A percentile compares a stretch with the other conserved stretches of the same genome.
Conservation (phyloP, 768 basidiomycete species). For the Galerina sulciceps region DNA sequence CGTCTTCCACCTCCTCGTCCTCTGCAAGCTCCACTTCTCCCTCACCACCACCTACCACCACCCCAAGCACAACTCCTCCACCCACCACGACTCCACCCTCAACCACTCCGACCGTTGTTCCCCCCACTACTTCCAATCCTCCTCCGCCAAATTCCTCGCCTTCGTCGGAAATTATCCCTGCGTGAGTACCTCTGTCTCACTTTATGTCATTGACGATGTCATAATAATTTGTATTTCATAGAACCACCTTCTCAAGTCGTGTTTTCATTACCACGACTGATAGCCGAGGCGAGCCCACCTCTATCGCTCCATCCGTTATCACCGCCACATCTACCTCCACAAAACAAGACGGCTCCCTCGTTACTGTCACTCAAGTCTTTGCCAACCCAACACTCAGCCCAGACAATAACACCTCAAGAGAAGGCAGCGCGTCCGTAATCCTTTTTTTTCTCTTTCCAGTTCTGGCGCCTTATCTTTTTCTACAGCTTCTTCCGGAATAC, state of each 20-base stretch:
- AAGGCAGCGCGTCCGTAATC: slow-evolving; percentile 53
- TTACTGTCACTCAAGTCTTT: slow-evolving; percentile 65
- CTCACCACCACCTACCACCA: slow-evolving; percentile 13
- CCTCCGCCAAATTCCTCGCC: slow-evolving; percentile 1
- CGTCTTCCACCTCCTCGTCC: slow-evolving; percentile 1
- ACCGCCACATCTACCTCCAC: slow-evolving; percentile 64
- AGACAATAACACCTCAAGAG: slow-evolving; percentile 41
- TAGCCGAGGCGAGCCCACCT: slow-evolving; percentile 48
- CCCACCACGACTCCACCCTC: slow-evolving; percentile 9
- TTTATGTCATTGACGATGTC: slow-evolving; percentile 23
- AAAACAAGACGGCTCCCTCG: slow-evolving; percentile 50
- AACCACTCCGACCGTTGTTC: not conserved
- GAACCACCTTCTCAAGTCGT: slow-evolving; percentile 57
- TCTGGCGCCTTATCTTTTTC: not conserved
- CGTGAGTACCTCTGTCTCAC: slow-evolving; percentile 6
- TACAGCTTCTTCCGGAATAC: slow-evolving; percentile 84
- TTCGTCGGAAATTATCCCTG: not conserved
- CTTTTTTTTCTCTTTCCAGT: not conserved
- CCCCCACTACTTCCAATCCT: slow-evolving; percentile 8
- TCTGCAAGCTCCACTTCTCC: slow-evolving; percentile 7
- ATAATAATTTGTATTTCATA: slow-evolving; percentile 31
- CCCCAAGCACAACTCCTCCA: slow-evolving; percentile 12
- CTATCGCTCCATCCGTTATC: slow-evolving; percentile 57
- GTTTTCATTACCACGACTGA: slow-evolving; percentile 68
- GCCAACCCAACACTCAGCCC: slow-evolving; percentile 75